Evolutionary conservation across 306 rosid genomes (phyloP).

Genomic region (Glycine latifolia): DNA sequence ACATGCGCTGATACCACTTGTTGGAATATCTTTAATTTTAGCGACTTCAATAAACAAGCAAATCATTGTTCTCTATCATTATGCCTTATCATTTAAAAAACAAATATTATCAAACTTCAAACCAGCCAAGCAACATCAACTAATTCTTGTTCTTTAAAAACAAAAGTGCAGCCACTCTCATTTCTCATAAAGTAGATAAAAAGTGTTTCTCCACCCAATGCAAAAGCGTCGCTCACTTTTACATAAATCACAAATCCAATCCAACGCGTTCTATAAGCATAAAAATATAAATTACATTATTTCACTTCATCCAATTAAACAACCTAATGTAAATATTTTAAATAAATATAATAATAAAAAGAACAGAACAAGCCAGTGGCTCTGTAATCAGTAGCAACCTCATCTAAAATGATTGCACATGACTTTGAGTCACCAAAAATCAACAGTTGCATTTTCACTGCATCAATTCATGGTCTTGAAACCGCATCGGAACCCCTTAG

Average conservation of each 20-base stretch:
- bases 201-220: constrained; percentile 2
- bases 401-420: not conserved
- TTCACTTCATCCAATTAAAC: not conserved
- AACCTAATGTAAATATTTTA: not conserved
- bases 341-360: not conserved
- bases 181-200: constrained; percentile 27
- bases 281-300: not conserved
- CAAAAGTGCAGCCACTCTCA: not conserved
- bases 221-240: not conserved
- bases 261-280: not conserved
- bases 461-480: no score
- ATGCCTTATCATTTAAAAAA: no score
- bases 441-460: no score
- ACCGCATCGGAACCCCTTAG: no score
- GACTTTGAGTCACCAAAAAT: no score
- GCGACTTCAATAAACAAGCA: no score
- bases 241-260: not conserved
- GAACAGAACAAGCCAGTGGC: constrained; percentile 61
- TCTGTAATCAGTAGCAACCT: constrained; percentile 61
- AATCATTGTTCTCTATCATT: no score
- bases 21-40: no score
- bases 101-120: constrained; percentile 3
- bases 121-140: constrained; percentile 17
- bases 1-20: no score
- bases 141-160: not conserved